Conservation (phyloP, 1,139 yeast genomes). For the Zygoascus hellenicus region DNA sequence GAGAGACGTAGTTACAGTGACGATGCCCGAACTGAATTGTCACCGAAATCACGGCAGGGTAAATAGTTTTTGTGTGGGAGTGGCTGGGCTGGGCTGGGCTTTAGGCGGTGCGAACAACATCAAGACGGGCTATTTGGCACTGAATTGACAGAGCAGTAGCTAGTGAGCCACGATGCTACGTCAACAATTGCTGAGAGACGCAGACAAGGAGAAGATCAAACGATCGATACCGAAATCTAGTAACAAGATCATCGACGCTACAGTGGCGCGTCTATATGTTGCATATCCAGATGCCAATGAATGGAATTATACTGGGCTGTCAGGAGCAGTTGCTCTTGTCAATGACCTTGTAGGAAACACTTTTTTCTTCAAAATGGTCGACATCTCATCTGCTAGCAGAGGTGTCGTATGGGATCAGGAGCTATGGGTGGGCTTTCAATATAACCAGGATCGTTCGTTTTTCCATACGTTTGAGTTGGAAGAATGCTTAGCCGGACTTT, state of each 20-base stretch:
- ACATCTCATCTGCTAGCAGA: conserved; percentile 59
- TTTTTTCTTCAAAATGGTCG: conserved; percentile 82
- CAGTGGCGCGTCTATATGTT: conserved; percentile 82
- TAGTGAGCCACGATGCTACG: conserved; percentile 7
- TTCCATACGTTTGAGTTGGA: conserved; percentile 94
- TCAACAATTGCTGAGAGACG: conserved; percentile 44
- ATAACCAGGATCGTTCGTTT: conserved; percentile 88
- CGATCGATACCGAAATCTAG: conserved; percentile 83
- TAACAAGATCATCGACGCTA: conserved; percentile 83
- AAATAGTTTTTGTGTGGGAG: too few relatives aligned
- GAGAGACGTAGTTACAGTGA: too few relatives aligned
- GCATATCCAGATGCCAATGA: conserved; percentile 78
- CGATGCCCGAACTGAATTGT: too few relatives aligned
- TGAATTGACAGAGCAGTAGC: too few relatives aligned
- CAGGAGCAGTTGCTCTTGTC: conserved; percentile 81
- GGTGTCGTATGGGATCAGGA: conserved; percentile 98
- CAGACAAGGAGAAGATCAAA: conserved; percentile 83
- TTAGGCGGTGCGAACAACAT: too few relatives aligned
- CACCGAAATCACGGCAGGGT: too few relatives aligned
- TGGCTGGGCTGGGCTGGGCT: too few relatives aligned
- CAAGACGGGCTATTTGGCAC: too few relatives aligned
- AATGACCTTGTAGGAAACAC: conserved; percentile 95
- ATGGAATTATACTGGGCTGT: conserved; percentile 85
- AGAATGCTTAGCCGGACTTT: conserved; percentile 79
- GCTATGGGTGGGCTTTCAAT: conserved; percentile 77